Base-by-base conservation (phyloP, 1,284 basidiomycete genomes). In the Neonothopanus nambi region DNA sequence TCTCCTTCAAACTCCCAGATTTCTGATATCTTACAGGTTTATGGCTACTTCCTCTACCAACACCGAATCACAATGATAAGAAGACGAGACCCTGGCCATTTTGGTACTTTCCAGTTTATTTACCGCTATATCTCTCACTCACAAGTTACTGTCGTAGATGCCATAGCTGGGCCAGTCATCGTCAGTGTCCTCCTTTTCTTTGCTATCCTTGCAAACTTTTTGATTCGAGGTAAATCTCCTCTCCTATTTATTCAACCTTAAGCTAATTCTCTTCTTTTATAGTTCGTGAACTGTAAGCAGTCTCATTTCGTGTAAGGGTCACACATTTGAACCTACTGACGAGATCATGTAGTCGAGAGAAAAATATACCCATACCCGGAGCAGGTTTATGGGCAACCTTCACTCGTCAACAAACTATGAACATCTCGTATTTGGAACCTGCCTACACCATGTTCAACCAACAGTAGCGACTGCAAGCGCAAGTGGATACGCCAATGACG, bases 51-150 rank as follows among this genome's bases (percentile, higher is more conserved):
- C 7, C 75, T 96, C 54, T 98, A 96, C 70, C 93, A 98, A 67
- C 82, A 87, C 58, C 85, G 96, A 44, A 85, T 98, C 51, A 90
- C 89, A 42, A 87, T 95, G 81, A 98, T 99, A 63, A 89, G 91
- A 26, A 85, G 87, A 57, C 81, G 94, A 48, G 91, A 95, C 72
- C 87, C 93, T n/a, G 92, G 93, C 2, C 85, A 90, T 64, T 97
- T 98, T 65, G 93, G 93, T 95, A 55, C 39, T 80, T 73, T 35
- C 8, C 30, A 33, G 24, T 35, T 39, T n/a, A 17, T 45, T 35
- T 26, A 50, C 36, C 33, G 20, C n/a, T 23, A n/a, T 9, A 20
- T 40, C 15, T 21, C 23, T 30, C 28, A 17, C 38, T 18, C 13
- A 26, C n/a, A 46, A 6, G 47, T 52, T 9, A 55, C 17, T 33